phyloP scores from a whole-genome alignment of 768 basidiomycete genomes.

The Mycena albidolilacea region DNA sequence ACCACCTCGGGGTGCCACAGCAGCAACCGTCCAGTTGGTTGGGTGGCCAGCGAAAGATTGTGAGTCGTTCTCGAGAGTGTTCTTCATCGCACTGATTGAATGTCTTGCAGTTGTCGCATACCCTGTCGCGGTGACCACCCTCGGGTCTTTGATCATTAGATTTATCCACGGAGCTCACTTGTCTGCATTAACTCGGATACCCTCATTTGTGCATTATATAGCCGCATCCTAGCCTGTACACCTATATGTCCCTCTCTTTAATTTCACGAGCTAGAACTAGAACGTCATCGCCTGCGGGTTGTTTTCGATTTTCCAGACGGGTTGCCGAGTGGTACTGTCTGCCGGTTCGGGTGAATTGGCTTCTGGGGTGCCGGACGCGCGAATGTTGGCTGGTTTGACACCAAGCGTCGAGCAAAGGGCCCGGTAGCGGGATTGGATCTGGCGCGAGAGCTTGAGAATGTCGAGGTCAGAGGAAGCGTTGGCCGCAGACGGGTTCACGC shows the following conservation, averaged over 20 bases:
- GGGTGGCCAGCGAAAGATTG: slow-evolving; percentile 72
- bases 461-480: slow-evolving; percentile 69
- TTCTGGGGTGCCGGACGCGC: slow-evolving; percentile 48
- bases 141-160: slow-evolving; percentile 15
- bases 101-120: slow-evolving; percentile 33
- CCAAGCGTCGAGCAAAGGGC: slow-evolving; percentile 88
- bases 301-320: slow-evolving; percentile 47
- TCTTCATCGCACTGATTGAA: background rate
- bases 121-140: slow-evolving; percentile 26
- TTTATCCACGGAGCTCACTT: slow-evolving; percentile 24
- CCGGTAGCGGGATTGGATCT: slow-evolving; percentile 91
- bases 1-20: slow-evolving; percentile 67
- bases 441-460: slow-evolving; percentile 81
- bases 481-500: slow-evolving; percentile 74
- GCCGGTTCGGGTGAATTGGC: slow-evolving; percentile 22
- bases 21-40: slow-evolving; percentile 80
- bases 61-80: slow-evolving; percentile 43
- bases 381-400: slow-evolving; percentile 61
- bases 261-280: slow-evolving; percentile 29
- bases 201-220: slow-evolving; percentile 40
- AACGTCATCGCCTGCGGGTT: slow-evolving; percentile 37
- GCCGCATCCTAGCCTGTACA: slow-evolving; percentile 24
- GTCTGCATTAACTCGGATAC: slow-evolving; percentile 30
- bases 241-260: slow-evolving; percentile 9
- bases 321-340: slow-evolving; percentile 32